Base-by-base conservation (phyloP, 345 rosid species). In the Isatis tinctoria region DNA sequence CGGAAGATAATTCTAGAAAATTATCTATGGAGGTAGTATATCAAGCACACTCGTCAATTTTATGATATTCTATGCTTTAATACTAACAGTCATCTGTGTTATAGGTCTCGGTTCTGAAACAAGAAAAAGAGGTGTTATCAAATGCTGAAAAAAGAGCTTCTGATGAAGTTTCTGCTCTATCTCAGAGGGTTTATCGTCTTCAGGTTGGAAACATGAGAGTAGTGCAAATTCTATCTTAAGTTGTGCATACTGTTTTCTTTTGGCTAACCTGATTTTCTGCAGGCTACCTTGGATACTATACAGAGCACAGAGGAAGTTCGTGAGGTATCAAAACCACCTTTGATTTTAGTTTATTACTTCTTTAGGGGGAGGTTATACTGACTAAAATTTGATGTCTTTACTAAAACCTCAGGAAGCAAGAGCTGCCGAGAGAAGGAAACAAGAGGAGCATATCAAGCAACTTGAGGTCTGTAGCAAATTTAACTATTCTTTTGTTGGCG, bases 61-160 rank as follows among this genome's bases (percentile, higher is more conserved):
- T 60, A 39, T 26, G 26, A 65, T 61, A 54, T 56, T 57, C 16
- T 30, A 47, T 47, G 36, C 9, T 24, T 62, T 32, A 9, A 53
- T 78, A 24, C 24, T 83, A 64, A 80, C 58, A 12, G 9, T 60
- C 56, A 53, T 60, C 37, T 52, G 70, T 59, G 64, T 61, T 45
- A 36, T 72, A 94, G 98, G 87, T 86, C 9, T 87, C 92, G 57
- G 73, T 87, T 72, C 75, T 92, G 63, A 94, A 86, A 81, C 86
- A 74, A 67, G 97, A 94, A 81, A 94, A 94, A 72, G 92, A 94
- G 59, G 60, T 92, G 74, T 54, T 87, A 67, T 85, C 90, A 60
- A 84, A 85, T 83, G 97, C 99, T 72, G 97, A 92, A 76, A 88
- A 79, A 77, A 86, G 99, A 80, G 99, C 99, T 32, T 85, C 79